phyloP scores from a whole-genome alignment of 192 early-diverging fungal species.

The Thamnidium elegans region DNA sequence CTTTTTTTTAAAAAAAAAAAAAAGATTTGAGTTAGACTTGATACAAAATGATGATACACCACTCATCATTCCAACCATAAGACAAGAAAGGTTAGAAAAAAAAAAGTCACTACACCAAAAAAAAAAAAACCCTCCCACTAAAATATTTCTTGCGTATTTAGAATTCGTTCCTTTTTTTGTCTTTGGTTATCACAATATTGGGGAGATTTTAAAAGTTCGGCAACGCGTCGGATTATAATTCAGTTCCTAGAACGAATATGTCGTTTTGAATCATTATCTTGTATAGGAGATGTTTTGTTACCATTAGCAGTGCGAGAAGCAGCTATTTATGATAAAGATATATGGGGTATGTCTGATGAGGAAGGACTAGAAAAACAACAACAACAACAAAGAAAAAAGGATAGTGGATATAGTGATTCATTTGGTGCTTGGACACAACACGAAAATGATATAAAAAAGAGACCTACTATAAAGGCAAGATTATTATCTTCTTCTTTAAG shows the following conservation, averaged over 20 bases:
- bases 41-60: neutral
- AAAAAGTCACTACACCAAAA: neutral
- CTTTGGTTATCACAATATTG: conserved; percentile 38
- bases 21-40: conserved; percentile 16
- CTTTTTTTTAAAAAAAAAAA: neutral
- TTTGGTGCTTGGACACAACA: neutral
- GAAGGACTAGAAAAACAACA: neutral
- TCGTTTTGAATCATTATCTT: conserved; percentile 12
- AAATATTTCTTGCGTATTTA: conserved; percentile 2
- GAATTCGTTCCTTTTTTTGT: conserved; percentile 31
- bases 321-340: conserved; percentile 19
- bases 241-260: conserved; percentile 22
- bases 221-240: conserved; percentile 20
- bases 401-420: conserved; percentile 20
- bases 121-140: too few relatives aligned
- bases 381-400: conserved; percentile 19
- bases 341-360: conserved; percentile 21
- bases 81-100: conserved; percentile 24
- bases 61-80: conserved; percentile 13
- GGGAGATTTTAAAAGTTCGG: conserved; percentile 31
- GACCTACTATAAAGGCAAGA: neutral
- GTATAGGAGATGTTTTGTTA: conserved; percentile 25
- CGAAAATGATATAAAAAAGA: neutral
- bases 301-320: conserved; percentile 29
- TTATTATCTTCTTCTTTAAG: neutral